Conservation (phyloP, 768 basidiomycete genomes). For the Suillus luteus region DNA sequence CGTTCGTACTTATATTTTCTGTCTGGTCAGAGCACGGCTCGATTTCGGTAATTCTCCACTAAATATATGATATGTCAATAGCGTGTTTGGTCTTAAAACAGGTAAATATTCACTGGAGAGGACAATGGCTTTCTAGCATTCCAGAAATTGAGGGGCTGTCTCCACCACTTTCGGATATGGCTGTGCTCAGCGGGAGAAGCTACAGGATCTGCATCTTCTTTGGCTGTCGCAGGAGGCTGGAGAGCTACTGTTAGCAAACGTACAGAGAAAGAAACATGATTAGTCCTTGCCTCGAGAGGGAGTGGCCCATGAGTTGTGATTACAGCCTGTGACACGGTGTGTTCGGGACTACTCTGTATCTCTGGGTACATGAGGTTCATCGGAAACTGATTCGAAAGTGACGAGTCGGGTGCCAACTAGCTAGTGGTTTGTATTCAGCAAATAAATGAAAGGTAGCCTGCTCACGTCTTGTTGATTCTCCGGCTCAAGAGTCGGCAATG, state of each 20-base stretch:
- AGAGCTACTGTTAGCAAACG: background rate
- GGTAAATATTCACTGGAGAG: background rate
- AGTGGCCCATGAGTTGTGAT: background rate
- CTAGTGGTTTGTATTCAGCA: background rate
- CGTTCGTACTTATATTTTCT: background rate
- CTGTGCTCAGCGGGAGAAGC: background rate
- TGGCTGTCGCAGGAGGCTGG: background rate
- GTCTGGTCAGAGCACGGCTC: background rate
- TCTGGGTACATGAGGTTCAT: background rate
- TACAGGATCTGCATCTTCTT: background rate
- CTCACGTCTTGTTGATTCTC: background rate
- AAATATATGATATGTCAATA: background rate
- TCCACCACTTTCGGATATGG: background rate
- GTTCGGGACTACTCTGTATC: background rate
- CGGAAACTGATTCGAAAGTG: background rate
- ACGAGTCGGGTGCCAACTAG: background rate
- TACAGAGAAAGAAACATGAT: background rate
- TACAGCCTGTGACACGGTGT: background rate
- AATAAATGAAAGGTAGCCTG: background rate
- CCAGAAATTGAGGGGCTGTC: background rate
- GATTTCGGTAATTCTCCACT: background rate
- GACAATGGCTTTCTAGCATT: background rate
- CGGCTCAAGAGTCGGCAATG: background rate
- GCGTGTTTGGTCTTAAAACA: background rate
- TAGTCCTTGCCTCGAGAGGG: background rate